Conservation (phyloP, 2,329 filamentous ascomycete genomes). For the Aspergillus thermomutatus region DNA sequence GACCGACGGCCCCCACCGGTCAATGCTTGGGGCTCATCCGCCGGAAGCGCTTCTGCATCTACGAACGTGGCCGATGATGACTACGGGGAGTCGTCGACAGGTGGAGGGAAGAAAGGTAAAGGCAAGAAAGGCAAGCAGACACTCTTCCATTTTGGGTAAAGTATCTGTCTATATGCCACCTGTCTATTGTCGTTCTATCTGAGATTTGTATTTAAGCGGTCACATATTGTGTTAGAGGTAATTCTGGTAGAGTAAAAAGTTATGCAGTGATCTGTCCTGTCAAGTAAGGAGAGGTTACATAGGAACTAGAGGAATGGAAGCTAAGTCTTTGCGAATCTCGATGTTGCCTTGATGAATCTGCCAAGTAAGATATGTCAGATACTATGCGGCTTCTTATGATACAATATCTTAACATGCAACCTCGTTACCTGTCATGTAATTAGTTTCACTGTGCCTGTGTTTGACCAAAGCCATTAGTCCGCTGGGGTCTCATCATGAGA, state of each 20-base stretch:
- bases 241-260: neutral
- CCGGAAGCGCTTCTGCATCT: conserved; percentile 19
- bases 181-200: neutral
- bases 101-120: conserved; percentile 35
- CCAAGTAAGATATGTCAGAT: neutral
- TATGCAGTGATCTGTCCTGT: neutral
- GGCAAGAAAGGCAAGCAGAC: conserved; percentile 42
- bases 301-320: neutral
- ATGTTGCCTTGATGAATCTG: neutral
- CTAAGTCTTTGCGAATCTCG: neutral
- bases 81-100: conserved; percentile 14
- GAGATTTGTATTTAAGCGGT: conserved; percentile 6
- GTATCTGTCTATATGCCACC: neutral
- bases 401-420: neutral
- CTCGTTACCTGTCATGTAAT: neutral
- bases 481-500: neutral
- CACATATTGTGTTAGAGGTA: conserved; percentile 3
- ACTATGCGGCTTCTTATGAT: neutral
- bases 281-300: neutral
- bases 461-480: neutral
- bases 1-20: conserved; percentile 32
- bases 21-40: conserved; percentile 38
- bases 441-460: neutral
- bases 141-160: conserved; percentile 37
- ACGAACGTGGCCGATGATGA: conserved; percentile 19